Evolutionary conservation across 192 early-diverging fungal genomes (phyloP), one percentile per base, ranked within the genome.

Genomic region (Backusella westeae): DNA sequence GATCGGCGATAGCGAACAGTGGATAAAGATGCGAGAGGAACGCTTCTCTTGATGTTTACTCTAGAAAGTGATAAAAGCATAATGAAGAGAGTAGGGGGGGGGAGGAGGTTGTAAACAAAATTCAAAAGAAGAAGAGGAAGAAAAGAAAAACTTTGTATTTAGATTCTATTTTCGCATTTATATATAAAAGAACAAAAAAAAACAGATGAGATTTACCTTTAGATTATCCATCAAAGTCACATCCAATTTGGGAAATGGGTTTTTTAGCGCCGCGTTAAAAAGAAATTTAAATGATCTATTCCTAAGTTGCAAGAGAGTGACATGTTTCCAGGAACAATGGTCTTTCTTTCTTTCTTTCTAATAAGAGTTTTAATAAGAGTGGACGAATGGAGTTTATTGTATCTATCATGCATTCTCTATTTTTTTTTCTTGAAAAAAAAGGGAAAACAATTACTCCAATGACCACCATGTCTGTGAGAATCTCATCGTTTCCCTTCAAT

Each of bases 61-160:
- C 70, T 36, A 17, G 70, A 49, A 49, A 71, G 29, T 34, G 70
- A 71, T 17, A 71, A 49, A 71, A 71, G 29, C 70, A 71, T 71
- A 21, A n/a, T 19, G 23, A 71, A 41, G 42, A 71, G 70, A 71
- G 70, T 49, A 71, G 41, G 44, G 70, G 70, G 70, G 70, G 17
- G 44, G 0, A 26, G 26, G 26, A 17, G 21, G 9, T 12, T 6
- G 14, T 46, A 29, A 46, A 29, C 6, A 12, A 71, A 44, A 49
- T 1, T 46, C 23, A 17, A 32, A 29, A 34, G 23, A 44, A 23
- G 6, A 29, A 34, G 23, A 44, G 14, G 6, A 32, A 71, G 32
- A 29, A 71, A 49, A 63, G 26, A 63, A 21, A 29, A 63, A 63
- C 23, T 23, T 63, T 23, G 53, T 26, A 23, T 10, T 26, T 23